Conservation (phyloP, 2,329 filamentous ascomycete genomes). For the Fusarium praegraminearum region DNA sequence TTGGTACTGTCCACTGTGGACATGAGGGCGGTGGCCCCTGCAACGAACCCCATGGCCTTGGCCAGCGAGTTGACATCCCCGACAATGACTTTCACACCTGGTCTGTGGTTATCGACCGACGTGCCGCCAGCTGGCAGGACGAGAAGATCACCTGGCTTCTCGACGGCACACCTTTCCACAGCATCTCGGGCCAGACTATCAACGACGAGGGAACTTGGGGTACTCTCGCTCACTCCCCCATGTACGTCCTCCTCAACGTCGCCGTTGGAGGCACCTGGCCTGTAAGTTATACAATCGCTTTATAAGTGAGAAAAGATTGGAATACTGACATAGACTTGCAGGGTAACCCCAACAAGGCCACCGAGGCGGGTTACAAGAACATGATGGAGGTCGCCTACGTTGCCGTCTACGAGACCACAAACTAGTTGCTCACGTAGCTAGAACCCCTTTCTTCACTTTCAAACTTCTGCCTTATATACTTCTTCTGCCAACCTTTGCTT, state of each 20-base stretch:
- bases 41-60: conserved; percentile 60
- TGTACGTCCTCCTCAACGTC: conserved; percentile 62
- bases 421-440: conserved; percentile 11
- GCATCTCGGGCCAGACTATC: conserved; percentile 57
- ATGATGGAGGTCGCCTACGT: conserved; percentile 58
- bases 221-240: conserved; percentile 56
- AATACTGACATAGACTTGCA: conserved; percentile 28
- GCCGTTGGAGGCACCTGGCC: conserved; percentile 61
- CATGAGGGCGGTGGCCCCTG: conserved; percentile 58
- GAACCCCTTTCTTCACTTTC: not conserved
- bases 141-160: conserved; percentile 64
- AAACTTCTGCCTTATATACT: conserved; percentile 16
- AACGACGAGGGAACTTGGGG: conserved; percentile 58
- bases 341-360: conserved; percentile 52
- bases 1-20: conserved; percentile 64
- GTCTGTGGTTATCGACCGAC: conserved; percentile 61
- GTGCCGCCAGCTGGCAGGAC: conserved; percentile 56
- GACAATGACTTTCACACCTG: conserved; percentile 63
- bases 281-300: conserved; percentile 43
- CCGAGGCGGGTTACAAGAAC: conserved; percentile 53
- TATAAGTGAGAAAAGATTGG: too few relatives aligned
- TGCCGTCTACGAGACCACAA: conserved; percentile 53
- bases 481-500: not conserved
- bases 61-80: conserved; percentile 53
- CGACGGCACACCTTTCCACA: conserved; percentile 59